Evolutionary conservation across 2,329 filamentous ascomycete genomes (phyloP).

Genomic region (Colletotrichum sp.): DNA sequence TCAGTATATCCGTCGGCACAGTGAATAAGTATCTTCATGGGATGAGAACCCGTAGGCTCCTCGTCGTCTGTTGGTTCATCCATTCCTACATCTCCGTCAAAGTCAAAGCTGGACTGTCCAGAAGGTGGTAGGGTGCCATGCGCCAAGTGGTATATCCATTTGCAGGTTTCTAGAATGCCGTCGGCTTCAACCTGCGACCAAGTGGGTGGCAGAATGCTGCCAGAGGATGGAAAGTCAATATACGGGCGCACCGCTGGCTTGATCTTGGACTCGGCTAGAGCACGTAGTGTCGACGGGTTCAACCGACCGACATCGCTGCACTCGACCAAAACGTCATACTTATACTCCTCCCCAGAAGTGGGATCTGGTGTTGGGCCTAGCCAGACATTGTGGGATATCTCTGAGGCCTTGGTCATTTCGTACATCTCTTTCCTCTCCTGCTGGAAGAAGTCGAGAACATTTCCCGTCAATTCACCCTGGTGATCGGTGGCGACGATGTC

Average conservation of each 20-base stretch:
- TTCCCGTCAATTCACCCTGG: conserved; percentile 72
- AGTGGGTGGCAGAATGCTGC: conserved; percentile 85
- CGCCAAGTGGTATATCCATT: conserved; percentile 86
- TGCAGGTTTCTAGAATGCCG: conserved; percentile 82
- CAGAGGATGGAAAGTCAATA: conserved; percentile 90
- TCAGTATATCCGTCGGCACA: conserved; percentile 97
- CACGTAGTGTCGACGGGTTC: conserved; percentile 68
- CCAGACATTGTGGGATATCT: conserved; percentile 90
- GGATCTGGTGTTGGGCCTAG: conserved; percentile 85
- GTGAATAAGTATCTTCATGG: conserved; percentile 82
- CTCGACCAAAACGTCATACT: conserved; percentile 87
- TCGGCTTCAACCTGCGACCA: conserved; percentile 86
- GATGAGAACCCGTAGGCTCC: conserved; percentile 28
- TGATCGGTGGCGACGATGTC: conserved; percentile 79
- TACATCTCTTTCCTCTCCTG: conserved; percentile 94
- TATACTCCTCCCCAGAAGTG: conserved; percentile 57
- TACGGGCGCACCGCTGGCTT: conserved; percentile 37
- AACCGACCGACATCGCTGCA: conserved; percentile 84
- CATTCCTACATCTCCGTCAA: conserved; percentile 63
- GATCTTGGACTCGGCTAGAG: conserved; percentile 61
- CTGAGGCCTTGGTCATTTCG: conserved; percentile 85
- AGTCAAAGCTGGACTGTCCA: conserved; percentile 31
- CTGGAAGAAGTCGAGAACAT: conserved; percentile 85
- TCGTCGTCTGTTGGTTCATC: conserved; percentile 22
- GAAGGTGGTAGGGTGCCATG: conserved; percentile 58